Conservation (phyloP, 2,329 filamentous ascomycete genomes). For the Alternaria burnsii region DNA sequence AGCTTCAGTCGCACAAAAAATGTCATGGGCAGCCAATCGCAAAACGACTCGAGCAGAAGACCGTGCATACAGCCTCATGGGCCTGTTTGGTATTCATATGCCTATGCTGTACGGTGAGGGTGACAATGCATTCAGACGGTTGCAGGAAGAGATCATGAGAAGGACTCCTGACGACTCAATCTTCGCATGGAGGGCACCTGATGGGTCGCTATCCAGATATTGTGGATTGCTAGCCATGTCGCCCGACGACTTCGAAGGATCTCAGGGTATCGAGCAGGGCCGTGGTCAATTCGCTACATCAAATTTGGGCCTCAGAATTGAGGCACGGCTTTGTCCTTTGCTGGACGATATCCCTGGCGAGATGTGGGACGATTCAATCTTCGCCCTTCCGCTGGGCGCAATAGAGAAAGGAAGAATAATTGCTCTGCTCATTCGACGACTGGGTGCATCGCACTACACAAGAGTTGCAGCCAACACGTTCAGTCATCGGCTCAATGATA, state of each 20-base stretch:
- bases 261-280: background rate
- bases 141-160: no score
- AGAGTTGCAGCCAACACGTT: background rate
- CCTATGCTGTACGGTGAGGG: no score
- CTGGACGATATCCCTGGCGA: no score
- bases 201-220: no score
- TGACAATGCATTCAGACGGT: no score
- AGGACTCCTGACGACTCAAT: no score
- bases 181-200: no score
- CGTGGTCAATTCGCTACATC: background rate
- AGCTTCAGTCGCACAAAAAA: background rate
- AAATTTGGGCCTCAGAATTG: background rate
- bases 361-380: no score
- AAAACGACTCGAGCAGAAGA: slow-evolving; percentile 29
- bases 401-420: background rate
- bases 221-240: slow-evolving; percentile 8
- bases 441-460: background rate
- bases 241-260: slow-evolving; percentile 1
- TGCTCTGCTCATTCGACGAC: background rate
- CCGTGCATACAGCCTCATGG: no score
- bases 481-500: background rate
- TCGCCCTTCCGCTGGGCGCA: background rate
- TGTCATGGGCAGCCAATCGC: slow-evolving; percentile 21
- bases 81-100: no score
- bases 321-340: background rate